Evolutionary conservation across 169 alveolate species (phyloP).

Genomic region (Eimeria maxima): DNA sequence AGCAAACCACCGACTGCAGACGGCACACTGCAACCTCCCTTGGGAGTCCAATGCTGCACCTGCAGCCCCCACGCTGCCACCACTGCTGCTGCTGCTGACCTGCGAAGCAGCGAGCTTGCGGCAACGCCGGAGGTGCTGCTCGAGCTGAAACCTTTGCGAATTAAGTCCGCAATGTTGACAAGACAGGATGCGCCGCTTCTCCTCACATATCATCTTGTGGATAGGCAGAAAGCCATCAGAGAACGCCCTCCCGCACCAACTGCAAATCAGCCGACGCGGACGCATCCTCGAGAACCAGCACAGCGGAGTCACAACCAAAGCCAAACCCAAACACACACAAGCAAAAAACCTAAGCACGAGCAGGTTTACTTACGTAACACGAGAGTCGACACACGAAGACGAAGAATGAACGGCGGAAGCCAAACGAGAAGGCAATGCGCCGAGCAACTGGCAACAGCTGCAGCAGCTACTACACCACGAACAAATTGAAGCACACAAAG

Average conservation of each 20-base stretch:
- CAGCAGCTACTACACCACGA: too few species aligned
- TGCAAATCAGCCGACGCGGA: slow-evolving; percentile 54
- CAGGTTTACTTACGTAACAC: neutral
- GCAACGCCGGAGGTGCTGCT: slow-evolving; percentile 58
- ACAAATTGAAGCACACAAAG: too few species aligned
- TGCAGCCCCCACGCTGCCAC: neutral
- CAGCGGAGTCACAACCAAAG: too few species aligned
- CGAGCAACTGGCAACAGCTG: too few species aligned
- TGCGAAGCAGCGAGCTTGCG: neutral
- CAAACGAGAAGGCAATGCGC: neutral
- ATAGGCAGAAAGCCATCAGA: slow-evolving; percentile 40
- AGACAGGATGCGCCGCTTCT: slow-evolving; percentile 25
- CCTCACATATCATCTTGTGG: slow-evolving; percentile 74
- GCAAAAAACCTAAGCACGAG: neutral
- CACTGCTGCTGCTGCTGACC: neutral
- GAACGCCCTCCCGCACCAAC: slow-evolving; percentile 80
- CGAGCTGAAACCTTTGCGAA: slow-evolving; percentile 57
- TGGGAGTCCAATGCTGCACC: slow-evolving; percentile 33
- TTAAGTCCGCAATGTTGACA: slow-evolving; percentile 73
- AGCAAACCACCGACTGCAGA: slow-evolving; percentile 76
- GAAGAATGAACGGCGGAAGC: neutral
- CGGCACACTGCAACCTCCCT: slow-evolving; percentile 75
- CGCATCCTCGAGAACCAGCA: slow-evolving; percentile 48
- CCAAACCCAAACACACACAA: too few species aligned
- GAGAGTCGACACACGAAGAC: neutral